These are phyloP conservation scores for Cutaneotrichosporon cavernicola DNA, from an alignment of 1,284 basidiomycete genomes.

Conservation along the genomic window DNA sequence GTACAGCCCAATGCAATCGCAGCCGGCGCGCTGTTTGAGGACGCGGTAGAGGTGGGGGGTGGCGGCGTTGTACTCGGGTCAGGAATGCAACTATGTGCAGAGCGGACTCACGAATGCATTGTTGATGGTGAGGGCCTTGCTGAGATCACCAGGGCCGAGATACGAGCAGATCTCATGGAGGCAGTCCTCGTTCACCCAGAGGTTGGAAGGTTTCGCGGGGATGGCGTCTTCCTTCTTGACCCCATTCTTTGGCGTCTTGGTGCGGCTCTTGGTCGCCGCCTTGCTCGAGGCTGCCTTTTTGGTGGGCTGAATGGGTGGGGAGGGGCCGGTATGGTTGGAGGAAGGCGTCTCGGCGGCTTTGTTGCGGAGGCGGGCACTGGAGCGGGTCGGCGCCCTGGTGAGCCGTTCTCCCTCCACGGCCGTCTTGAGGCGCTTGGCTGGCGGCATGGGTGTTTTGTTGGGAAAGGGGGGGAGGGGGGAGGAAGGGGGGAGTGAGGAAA, in stretches of 20 bases:
- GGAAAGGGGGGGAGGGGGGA: no score
- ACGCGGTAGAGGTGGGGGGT: conserved; percentile 7
- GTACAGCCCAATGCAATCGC: background rate
- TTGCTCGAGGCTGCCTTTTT: background rate
- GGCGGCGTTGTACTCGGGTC: background rate
- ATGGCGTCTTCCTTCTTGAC: background rate
- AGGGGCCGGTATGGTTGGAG: background rate
- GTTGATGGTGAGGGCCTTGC: background rate
- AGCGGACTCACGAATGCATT: background rate
- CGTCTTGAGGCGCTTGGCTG: background rate
- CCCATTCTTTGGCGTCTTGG: background rate
- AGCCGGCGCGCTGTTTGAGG: background rate
- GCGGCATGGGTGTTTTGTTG: background rate
- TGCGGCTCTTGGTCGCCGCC: background rate
- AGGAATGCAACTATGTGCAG: background rate
- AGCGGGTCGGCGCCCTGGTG: background rate
- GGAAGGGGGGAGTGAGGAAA: no score
- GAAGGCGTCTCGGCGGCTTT: background rate
- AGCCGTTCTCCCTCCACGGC: background rate
- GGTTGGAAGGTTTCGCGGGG: background rate
- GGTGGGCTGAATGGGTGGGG: background rate
- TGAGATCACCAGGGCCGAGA: conserved; percentile 7
- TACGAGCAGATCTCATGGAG: background rate
- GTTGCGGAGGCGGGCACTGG: background rate
- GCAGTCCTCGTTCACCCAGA: conserved; percentile 8